Evolutionary conservation across 2,329 filamentous ascomycete genomes (phyloP), one percentile per base, ranked within the genome.

Genomic region (Thermothelomyces thermophilus): DNA sequence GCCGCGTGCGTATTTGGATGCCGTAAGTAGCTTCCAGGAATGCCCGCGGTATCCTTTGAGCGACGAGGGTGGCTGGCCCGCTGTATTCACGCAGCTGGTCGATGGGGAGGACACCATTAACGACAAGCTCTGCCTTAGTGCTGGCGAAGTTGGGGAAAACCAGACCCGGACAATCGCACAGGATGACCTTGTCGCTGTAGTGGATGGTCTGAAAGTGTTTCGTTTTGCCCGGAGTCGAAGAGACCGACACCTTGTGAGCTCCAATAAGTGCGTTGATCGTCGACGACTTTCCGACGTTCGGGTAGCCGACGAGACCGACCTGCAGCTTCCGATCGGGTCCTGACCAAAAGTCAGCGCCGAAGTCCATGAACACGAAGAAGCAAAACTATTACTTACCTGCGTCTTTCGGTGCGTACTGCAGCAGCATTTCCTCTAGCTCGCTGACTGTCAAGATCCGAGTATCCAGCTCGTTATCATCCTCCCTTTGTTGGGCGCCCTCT

Each of bases 151-250:
- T 97, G 61, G 93, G 90, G 68, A 98, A 97, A 1, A 98, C 94
- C 17, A 98, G 83, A 84, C 93, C 93, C 9, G 93, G 93, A 64
- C 93, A 98, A 82, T 98, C 93, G 69, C 93, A 97, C 6, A 98
- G 80, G 41, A 97, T 79, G 55, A 98, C 89, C 52, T 83, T 82
- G 1, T 93, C 86, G 52, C 87, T 93, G 28, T 98, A 80, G 65
- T 96, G 90, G 52, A 98, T 93, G 1, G 93, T 98, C 69, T 98
- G 93, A 73, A 98, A 98, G 64, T 98, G 93, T 73, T 98, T 98
- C 13, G 93, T 98, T 73, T 98, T 98, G 66, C 93, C 93, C 3
- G 93, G 93, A 1, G 93, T 98, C 13, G 91, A 86, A 14, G 93
- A 98, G 34, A 98, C 94, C 0, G 91, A 97, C 5, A 98, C 93